These are phyloP conservation scores for Rutidosis leptorrhynchoides DNA, from an alignment of 129 eudicot genomes.

Conservation along the genomic window DNA sequence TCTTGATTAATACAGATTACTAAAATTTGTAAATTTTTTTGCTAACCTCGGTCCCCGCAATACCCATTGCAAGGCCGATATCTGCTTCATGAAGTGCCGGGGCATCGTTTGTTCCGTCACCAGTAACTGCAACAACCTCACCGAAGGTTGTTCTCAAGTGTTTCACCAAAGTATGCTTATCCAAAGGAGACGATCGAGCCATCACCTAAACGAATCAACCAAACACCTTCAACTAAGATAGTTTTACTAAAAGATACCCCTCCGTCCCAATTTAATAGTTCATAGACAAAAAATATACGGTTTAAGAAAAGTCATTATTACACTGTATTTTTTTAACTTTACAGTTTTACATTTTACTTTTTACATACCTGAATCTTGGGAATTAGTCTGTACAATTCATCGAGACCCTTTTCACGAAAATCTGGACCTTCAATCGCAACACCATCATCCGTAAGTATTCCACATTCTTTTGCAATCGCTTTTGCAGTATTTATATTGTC, in stretches of 20 bases:
- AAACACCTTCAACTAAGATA: background rate
- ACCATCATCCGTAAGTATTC: slow-evolving; percentile 92
- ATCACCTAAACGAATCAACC: slow-evolving; percentile 51
- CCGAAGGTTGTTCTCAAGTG: slow-evolving; percentile 85
- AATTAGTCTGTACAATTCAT: slow-evolving; percentile 61
- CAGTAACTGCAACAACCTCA: slow-evolving; percentile 99
- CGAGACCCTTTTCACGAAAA: slow-evolving; percentile 72
- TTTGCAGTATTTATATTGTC: slow-evolving; percentile 94
- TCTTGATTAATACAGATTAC: background rate
- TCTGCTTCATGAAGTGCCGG: slow-evolving; percentile 99
- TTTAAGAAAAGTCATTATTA: too few species aligned
- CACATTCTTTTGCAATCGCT: slow-evolving; percentile 97
- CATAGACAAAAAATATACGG: too few species aligned
- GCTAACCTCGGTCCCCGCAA: slow-evolving; percentile 96
- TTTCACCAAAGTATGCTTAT: slow-evolving; percentile 87
- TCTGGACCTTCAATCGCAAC: slow-evolving; percentile 96
- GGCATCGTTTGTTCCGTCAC: slow-evolving; percentile 98
- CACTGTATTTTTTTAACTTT: too few species aligned
- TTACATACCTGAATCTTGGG: slow-evolving; percentile 98
- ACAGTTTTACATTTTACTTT: too few species aligned
- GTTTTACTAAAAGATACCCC: background rate
- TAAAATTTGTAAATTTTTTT: background rate
- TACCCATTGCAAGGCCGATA: slow-evolving; percentile 99
- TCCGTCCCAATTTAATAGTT: too few species aligned
- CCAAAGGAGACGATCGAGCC: slow-evolving; percentile 97